A percentile compares a stretch with the other conserved stretches of the same genome.
Evolutionary conservation across 208 protist species (phyloP).

Genomic region (Leishmania major): DNA sequence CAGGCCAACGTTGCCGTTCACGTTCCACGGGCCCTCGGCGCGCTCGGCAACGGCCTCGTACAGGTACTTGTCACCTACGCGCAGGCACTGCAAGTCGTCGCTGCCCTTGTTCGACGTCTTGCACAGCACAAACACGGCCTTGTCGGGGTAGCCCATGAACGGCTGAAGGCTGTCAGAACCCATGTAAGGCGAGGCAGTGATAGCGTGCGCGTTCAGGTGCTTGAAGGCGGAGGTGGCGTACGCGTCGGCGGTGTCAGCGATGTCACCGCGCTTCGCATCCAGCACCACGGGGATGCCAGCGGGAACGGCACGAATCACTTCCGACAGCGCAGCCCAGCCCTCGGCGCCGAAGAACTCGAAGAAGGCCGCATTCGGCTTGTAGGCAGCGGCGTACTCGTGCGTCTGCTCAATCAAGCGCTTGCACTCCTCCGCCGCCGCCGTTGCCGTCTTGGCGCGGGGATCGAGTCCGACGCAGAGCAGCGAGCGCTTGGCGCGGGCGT

Average conservation of each 20-base stretch:
- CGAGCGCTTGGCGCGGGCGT: conserved; percentile 75
- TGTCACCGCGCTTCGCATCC: conserved; percentile 90
- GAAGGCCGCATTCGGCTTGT: conserved; percentile 91
- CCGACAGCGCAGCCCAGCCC: conserved; percentile 69
- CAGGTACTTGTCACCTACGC: conserved; percentile 53
- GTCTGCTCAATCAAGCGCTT: conserved; percentile 79
- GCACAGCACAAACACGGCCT: conserved; percentile 86
- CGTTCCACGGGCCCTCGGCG: conserved; percentile 73
- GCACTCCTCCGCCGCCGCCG: conserved; percentile 69
- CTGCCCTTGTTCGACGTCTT: conserved; percentile 92
- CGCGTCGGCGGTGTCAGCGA: conserved; percentile 84
- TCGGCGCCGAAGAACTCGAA: conserved; percentile 82
- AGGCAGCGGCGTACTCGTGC: conserved; percentile 81
- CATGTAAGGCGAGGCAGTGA: conserved; percentile 91
- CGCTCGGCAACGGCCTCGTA: conserved; percentile 84
- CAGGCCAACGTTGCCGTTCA: conserved; percentile 81
- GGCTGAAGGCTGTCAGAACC: conserved; percentile 79
- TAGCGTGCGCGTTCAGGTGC: conserved; percentile 79
- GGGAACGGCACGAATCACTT: conserved; percentile 72
- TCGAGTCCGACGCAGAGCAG: conserved; percentile 89
- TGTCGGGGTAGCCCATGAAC: conserved; percentile 77
- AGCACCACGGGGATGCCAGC: conserved; percentile 83
- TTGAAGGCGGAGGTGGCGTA: conserved; percentile 85
- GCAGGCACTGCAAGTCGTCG: conserved; percentile 83
- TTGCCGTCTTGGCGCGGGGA: conserved; percentile 71